Base-by-base conservation (phyloP, 192 early-diverging fungal species). In the Coemansia guatemalensis region DNA sequence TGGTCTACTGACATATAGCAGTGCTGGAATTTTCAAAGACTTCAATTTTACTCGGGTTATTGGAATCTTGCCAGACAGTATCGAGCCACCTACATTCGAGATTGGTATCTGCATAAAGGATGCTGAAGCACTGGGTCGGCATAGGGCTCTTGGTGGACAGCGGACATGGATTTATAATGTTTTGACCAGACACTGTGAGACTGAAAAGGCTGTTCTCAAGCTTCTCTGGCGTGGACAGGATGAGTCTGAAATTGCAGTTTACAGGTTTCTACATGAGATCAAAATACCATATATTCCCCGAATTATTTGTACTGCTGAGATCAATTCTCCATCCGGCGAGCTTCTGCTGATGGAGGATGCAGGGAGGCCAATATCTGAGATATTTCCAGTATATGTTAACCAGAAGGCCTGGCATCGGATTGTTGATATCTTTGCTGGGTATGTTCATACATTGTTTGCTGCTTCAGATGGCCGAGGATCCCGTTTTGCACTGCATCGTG, bases 391-490 rank as follows among this genome's bases (percentile, higher is more conserved):
- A 3, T 17, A 17, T 2, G 24, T 29, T 2, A 23, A 0, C 22
- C 18, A 25, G 41, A 60, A 17, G 14, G 6, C 2, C 2, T 12
- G 21, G 8, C 4, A 8, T 14, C 1, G 12, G 9, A 12, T 48
- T 12, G 0, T 48, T 21, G 58, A 60, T 27, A 22, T 58, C 6
- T 58, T 58, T 44, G 56, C 56, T 11, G 56, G 56, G 14, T 58
- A 58, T 44, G 56, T 21, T 1, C 56, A 58, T 24, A 58, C 56
- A 1, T 44, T 58, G n/a, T 29, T 58, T 17, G 35, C 56, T 14
- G 56, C 56, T 4, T 17, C 9, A 14, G 23, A 35, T 11, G 39
- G 35, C 21, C 3, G n/a, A 7, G 5, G 12, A 44, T n/a, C 35
- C 23, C 23, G 23, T 8, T 58, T 58, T 58, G 56, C 25, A 2